Evolutionary conservation across 2,329 filamentous ascomycete genomes (phyloP).

Genomic region (Amphichorda felina): DNA sequence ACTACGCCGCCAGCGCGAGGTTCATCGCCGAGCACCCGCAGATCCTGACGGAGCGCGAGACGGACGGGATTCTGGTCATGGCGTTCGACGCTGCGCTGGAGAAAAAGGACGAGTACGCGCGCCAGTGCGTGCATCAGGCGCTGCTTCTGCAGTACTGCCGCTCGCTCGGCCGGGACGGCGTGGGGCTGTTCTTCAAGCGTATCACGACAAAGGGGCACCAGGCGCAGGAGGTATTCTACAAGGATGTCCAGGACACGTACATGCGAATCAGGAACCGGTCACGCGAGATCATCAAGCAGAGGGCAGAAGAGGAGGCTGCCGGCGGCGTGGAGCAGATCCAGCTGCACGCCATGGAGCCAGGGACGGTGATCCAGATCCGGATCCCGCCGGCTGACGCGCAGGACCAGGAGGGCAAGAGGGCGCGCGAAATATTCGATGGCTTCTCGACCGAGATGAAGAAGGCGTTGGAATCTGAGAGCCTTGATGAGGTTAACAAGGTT

Average conservation of each 20-base stretch:
- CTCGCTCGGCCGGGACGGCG: constrained; percentile 66
- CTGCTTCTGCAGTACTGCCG: constrained; percentile 91
- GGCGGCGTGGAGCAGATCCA: constrained; percentile 87
- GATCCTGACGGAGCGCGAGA: constrained; percentile 74
- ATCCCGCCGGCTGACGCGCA: constrained; percentile 61
- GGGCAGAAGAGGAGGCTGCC: constrained; percentile 36
- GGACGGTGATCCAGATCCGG: constrained; percentile 79
- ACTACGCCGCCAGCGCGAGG: constrained; percentile 61
- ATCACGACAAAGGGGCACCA: constrained; percentile 85
- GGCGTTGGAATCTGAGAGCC: constrained; percentile 75
- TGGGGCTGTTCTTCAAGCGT: constrained; percentile 89
- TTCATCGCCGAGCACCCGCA: constrained; percentile 72
- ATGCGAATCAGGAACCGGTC: constrained; percentile 67
- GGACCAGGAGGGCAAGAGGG: constrained; percentile 48
- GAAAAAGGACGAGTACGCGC: constrained; percentile 61
- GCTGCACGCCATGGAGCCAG: constrained; percentile 88
- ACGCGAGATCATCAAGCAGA: constrained; percentile 52
- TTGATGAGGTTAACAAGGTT: constrained; percentile 51
- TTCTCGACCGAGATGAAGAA: constrained; percentile 74
- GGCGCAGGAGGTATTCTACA: constrained; percentile 80
- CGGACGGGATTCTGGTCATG: constrained; percentile 80
- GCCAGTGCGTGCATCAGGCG: constrained; percentile 86
- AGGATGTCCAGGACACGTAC: constrained; percentile 87
- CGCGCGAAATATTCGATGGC: constrained; percentile 66
- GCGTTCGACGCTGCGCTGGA: constrained; percentile 83